Evolutionary conservation across 768 basidiomycete species (phyloP).

Genomic region (Dendrothele bispora): DNA sequence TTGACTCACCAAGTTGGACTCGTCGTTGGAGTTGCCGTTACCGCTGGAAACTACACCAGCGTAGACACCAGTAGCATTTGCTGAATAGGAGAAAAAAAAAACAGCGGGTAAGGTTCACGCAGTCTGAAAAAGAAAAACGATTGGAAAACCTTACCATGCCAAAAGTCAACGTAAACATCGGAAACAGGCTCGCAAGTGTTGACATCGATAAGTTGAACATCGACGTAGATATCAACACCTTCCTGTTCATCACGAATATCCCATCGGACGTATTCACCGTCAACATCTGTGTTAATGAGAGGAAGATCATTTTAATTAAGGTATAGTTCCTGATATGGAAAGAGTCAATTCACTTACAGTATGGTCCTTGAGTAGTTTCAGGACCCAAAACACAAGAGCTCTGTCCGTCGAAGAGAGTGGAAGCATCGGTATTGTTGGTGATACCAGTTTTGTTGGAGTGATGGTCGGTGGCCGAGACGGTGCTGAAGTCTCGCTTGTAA

Average conservation of each 20-base stretch:
- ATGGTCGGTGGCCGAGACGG: too few relatives aligned
- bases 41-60: constrained; percentile 13
- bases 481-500: too few relatives aligned
- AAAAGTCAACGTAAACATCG: constrained; percentile 14
- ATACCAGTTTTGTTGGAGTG: too few relatives aligned
- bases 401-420: too few relatives aligned
- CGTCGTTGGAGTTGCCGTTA: constrained; percentile 10
- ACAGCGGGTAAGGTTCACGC: background rate
- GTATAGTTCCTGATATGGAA: too few relatives aligned
- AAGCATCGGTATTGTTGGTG: too few relatives aligned
- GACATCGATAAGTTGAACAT: constrained; percentile 15
- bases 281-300: too few relatives aligned
- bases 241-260: constrained; percentile 11
- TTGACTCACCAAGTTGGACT: constrained; percentile 5
- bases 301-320: too few relatives aligned
- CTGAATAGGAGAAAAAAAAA: background rate
- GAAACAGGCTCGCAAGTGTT: constrained; percentile 14
- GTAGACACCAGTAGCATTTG: constrained; percentile 16
- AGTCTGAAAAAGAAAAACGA: too few relatives aligned
- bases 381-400: too few relatives aligned
- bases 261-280: constrained; percentile 14
- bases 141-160: constrained; percentile 10
- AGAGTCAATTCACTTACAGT: too few relatives aligned
- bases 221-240: constrained; percentile 13
- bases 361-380: too few relatives aligned